Conservation (phyloP, 192 early-diverging fungal genomes). For the Coemansia sp. region DNA sequence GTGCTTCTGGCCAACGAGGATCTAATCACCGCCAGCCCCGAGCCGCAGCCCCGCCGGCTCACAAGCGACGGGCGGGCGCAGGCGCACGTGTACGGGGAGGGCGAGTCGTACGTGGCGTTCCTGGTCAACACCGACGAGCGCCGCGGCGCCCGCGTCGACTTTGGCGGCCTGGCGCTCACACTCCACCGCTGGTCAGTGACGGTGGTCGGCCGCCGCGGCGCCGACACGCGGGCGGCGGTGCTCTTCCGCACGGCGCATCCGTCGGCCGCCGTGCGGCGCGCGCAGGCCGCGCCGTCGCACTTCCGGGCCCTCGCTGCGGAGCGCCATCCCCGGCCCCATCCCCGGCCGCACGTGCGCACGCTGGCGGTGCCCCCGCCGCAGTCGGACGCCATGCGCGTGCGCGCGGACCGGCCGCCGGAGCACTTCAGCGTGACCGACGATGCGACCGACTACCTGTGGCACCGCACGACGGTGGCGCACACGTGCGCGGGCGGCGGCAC, state of each 20-base stretch:
- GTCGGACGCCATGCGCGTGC: not conserved
- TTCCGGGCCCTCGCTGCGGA: too few relatives aligned
- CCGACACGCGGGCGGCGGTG: not conserved
- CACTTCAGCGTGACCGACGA: slow-evolving; percentile 41
- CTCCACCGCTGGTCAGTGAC: slow-evolving; percentile 44
- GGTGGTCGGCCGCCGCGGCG: slow-evolving; percentile 1
- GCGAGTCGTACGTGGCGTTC: slow-evolving; percentile 19
- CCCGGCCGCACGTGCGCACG: slow-evolving; percentile 3
- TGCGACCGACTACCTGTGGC: slow-evolving; percentile 44
- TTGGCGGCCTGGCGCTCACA: slow-evolving; percentile 3
- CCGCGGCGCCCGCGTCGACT: slow-evolving; percentile 1
- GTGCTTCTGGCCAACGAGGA: slow-evolving; percentile 13
- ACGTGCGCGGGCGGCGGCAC: not conserved
- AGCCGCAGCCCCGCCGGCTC: slow-evolving; percentile 10
- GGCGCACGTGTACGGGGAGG: slow-evolving; percentile 23
- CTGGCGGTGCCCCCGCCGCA: slow-evolving; percentile 2
- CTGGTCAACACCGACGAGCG: slow-evolving; percentile 24
- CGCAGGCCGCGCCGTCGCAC: slow-evolving; percentile 8
- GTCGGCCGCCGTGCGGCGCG: slow-evolving; percentile 3
- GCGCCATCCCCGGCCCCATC: too few relatives aligned
- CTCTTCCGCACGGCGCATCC: slow-evolving; percentile 28
- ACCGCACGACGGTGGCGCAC: slow-evolving; percentile 25
- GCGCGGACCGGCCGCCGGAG: slow-evolving; percentile 15
- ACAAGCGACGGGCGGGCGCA: not conserved
- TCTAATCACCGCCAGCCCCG: slow-evolving; percentile 11